Base-by-base conservation (phyloP, 2,329 filamentous ascomycete species). In the Trichoderma arundinaceum region DNA sequence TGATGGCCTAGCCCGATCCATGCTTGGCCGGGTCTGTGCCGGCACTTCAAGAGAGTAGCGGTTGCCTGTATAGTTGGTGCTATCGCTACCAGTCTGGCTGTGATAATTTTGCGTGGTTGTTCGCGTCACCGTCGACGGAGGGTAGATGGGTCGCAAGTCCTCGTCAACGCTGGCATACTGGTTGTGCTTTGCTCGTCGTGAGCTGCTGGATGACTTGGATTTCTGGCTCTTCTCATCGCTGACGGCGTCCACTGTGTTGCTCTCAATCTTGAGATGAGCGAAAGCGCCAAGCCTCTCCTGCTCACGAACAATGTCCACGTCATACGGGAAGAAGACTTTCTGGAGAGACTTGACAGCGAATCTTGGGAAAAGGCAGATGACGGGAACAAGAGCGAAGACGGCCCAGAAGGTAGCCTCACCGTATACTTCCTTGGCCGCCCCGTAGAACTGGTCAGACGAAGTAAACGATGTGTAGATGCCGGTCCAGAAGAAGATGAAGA, bases 401-500 rank as follows among this genome's bases (percentile, higher is more conserved):
- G 91, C 89, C 95, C 95, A 99, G 81, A 97, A 99, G 1, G 88
- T 88, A 49, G 94, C 82, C 67, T 92, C 84, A 33, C 87, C 87
- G 70, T 96, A 98, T 9, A 96, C 87, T 78, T 98, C 87, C 1
- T 85, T 78, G 4, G 88, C 94, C 2, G 92, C 86, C 69, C 90
- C 83, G 80, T 94, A 97, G 78, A 98, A 88, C 38, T 77, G 79
- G 4, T 73, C 77, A 0, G 85, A 79, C 59, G 77, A 82, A 6
- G 79, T 81, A 44, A 80, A 80, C 3, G 83, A 77, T 0, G 85
- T 85, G 79, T 96, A 99, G 43, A 96, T 85, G 35, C 93, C 95
- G 6, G 95, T 97, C 93, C 95, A 98, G 81, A 96, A 90, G 83
- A 93, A 99, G 74, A 98, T 87, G 72, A 97, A 86, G 35, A 98